phyloP scores from a whole-genome alignment of 371 early-diverging fungal genomes.

The Rhizopus stolonifer region DNA sequence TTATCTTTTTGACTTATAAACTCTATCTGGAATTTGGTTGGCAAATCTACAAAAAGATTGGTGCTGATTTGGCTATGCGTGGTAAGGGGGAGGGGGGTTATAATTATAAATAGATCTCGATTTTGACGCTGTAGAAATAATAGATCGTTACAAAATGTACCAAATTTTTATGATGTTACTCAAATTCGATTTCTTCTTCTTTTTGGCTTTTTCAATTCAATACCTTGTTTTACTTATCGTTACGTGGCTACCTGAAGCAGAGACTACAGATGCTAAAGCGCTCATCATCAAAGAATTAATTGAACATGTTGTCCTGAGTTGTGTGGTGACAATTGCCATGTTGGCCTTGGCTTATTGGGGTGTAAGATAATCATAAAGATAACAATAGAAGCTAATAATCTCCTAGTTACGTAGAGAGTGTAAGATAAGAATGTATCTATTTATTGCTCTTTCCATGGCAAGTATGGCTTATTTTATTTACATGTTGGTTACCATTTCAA shows the following conservation, averaged over 20 bases:
- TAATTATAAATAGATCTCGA: not conserved
- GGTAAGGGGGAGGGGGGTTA: conserved; percentile 38
- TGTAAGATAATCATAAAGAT: conserved; percentile 43
- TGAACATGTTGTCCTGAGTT: conserved; percentile 74
- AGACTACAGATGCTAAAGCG: conserved; percentile 59
- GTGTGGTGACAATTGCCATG: conserved; percentile 70
- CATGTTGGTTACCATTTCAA: conserved; percentile 67
- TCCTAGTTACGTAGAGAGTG: conserved; percentile 50
- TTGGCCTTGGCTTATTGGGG: conserved; percentile 77
- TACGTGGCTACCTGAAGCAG: conserved; percentile 45
- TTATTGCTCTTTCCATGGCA: conserved; percentile 57
- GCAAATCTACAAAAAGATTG: conserved; percentile 90
- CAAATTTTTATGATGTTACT: conserved; percentile 85
- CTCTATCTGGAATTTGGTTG: conserved; percentile 62
- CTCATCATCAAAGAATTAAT: conserved; percentile 32
- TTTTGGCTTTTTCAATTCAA: conserved; percentile 83
- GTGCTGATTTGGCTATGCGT: conserved; percentile 82
- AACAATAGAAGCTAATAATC: not conserved
- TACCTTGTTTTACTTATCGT: conserved; percentile 76
- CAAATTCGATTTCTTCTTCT: conserved; percentile 88
- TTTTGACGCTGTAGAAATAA: not conserved
- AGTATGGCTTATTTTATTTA: conserved; percentile 73
- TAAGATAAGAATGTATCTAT: conserved; percentile 53
- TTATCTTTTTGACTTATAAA: conserved; percentile 44
- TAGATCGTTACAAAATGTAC: conserved; percentile 80